phyloP scores from a whole-genome alignment of 169 alveolate species.

The Plasmodium malariae region DNA sequence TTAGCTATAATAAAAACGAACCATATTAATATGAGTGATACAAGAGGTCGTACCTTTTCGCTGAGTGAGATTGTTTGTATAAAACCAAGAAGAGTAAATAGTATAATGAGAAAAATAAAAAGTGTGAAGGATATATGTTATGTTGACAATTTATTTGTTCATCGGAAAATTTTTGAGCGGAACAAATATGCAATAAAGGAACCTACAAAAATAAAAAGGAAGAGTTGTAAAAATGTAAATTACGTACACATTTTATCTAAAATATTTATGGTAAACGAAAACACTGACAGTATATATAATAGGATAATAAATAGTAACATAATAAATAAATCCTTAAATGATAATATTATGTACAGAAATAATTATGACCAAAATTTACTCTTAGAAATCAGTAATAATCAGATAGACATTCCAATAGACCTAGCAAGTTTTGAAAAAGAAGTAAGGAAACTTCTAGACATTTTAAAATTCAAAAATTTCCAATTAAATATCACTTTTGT shows the following conservation, averaged over 20 bases:
- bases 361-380: slow-evolving; percentile 22
- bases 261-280: slow-evolving; percentile 5
- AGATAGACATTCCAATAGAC: slow-evolving; percentile 45
- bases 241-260: not conserved
- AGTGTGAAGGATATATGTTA: slow-evolving; percentile 3
- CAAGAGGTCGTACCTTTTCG: too few species aligned
- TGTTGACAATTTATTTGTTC: not conserved
- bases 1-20: not conserved
- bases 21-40: not conserved
- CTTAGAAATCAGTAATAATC: slow-evolving; percentile 61
- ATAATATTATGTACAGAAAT: not conserved
- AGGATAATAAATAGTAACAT: not conserved
- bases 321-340: not conserved
- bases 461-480: slow-evolving; percentile 29
- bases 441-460: slow-evolving; percentile 39
- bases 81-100: too few species aligned
- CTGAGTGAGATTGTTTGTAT: too few species aligned
- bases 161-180: not conserved
- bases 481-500: slow-evolving; percentile 54
- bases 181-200: slow-evolving; percentile 3
- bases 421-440: slow-evolving; percentile 48
- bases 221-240: not conserved
- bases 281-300: not conserved
- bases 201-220: not conserved
- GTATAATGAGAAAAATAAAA: too few species aligned